Base-by-base conservation (phyloP, 2,329 filamentous ascomycete genomes). In the Arachnomyces sp. region DNA sequence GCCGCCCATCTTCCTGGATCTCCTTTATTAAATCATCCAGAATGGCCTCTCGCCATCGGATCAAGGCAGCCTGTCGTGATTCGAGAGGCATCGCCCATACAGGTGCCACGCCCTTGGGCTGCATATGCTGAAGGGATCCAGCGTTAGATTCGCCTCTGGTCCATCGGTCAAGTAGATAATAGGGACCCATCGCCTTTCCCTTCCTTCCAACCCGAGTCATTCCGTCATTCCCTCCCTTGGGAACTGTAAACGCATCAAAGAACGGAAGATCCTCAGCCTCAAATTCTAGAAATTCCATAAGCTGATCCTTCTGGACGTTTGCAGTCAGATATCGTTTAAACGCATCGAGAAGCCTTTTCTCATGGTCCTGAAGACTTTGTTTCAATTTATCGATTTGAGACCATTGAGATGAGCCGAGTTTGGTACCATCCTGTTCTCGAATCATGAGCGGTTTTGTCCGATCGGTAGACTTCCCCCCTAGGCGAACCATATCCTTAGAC, bases 111-210 rank as follows among this genome's bases (percentile, higher is more conserved):
- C 52, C 40, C 4, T 51, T 33, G 0, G 48, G 39, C 6, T 69
- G 53, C 2, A 45, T 29, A 0, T 57, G 48, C 1, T 46, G 38
- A 44, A 72, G 74, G 1, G 63, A 31, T 0, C 73, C 75, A 1
- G 77, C 63, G 32, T 67, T 52, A 3, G 61, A 21, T 1, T 74
- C 74, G 0, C 43, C 42, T 25, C 21, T 25, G 0, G 48, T 40
- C 82, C 82, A 86, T 28, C 64, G 60, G 5, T 68, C 43, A 13
- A 75, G 62, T 0, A 85, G 63, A 49, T 83, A 79, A 31, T 61
- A 57, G 0, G 59, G 42, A 0, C 47, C 46, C 6, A 82, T 51
- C 0, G 18, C 12, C 33, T 68, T 75, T 1, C 75, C 74, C 0
- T 42, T 8, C 4, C 54, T 62, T 0, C 71, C 77, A 0, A 78